Percentiles rank a stretch among this genome's conserved stretches.
phyloP scores from a whole-genome alignment of 805 yeast species.

The Candida chauliodis region DNA sequence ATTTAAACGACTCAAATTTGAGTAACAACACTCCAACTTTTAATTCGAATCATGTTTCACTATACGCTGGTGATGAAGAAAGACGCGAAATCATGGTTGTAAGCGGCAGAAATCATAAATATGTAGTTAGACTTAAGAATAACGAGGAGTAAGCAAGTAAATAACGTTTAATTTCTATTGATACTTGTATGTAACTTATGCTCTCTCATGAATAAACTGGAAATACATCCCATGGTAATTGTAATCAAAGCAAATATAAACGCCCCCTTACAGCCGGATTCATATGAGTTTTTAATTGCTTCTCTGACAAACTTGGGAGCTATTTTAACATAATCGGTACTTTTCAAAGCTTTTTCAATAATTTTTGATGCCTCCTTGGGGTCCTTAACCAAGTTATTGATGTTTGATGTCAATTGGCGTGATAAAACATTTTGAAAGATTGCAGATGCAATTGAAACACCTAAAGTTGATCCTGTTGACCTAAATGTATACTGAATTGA shows the following conservation, averaged over 20 bases:
- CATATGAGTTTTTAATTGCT: constrained; percentile 51
- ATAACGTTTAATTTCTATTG: constrained; percentile 32
- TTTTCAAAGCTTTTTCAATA: constrained; percentile 51
- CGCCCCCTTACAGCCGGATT: constrained; percentile 49
- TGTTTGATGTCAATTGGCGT: constrained; percentile 15
- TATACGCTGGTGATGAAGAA: constrained; percentile 6
- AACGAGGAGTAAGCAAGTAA: not conserved
- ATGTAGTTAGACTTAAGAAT: constrained; percentile 13
- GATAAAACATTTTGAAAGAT: constrained; percentile 53
- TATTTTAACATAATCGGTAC: constrained; percentile 47
- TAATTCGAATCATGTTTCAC: constrained; percentile 5
- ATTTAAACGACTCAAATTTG: constrained; percentile 11
- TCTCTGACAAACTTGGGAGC: constrained; percentile 53
- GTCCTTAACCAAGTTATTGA: constrained; percentile 23
- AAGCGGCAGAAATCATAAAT: constrained; percentile 19
- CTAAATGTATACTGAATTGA: constrained; percentile 87
- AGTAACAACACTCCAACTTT: constrained; percentile 5
- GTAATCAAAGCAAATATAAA: constrained; percentile 46
- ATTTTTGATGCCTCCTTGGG: constrained; percentile 37
- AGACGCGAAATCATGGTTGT: constrained; percentile 14
- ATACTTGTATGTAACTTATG: constrained; percentile 53
- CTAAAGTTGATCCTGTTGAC: constrained; percentile 82
- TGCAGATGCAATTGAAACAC: constrained; percentile 68
- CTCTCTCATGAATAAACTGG: constrained; percentile 52
- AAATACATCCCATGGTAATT: constrained; percentile 36